Conservation (phyloP, 768 basidiomycete species). For the Lactarius sanguifluus region DNA sequence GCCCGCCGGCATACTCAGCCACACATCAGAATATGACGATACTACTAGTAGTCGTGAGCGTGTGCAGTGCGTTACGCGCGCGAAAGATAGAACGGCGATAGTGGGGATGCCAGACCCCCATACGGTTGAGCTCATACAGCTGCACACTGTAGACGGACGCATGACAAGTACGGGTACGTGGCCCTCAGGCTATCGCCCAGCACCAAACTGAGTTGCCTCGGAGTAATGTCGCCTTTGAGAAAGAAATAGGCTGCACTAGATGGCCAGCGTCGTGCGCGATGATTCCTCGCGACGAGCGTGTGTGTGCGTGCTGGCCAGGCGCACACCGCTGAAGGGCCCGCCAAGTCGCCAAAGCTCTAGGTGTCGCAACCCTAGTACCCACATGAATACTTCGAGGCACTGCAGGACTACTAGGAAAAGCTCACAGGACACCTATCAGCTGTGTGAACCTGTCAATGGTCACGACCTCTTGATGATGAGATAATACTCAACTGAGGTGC, state of each 20-base stretch:
- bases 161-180: background rate
- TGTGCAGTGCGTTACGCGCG: background rate
- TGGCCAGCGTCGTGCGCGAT: too few species aligned
- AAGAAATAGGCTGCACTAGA: too few species aligned
- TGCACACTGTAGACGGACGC: too few species aligned
- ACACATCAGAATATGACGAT: background rate
- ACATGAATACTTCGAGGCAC: background rate
- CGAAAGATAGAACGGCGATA: background rate
- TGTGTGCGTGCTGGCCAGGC: too few species aligned
- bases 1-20: background rate
- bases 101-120: background rate
- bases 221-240: background rate
- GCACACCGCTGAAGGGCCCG: too few species aligned
- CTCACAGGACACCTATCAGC: background rate
- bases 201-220: background rate
- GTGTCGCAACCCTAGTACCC: background rate
- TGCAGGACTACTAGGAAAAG: too few species aligned
- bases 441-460: constrained; percentile 22
- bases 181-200: background rate
- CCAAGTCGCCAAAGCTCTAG: constrained; percentile 34
- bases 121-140: background rate
- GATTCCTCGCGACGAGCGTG: too few species aligned
- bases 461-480: constrained; percentile 32
- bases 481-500: constrained; percentile 36
- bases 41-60: background rate